Conservation (phyloP, 257 asterid genomes). For the Ballota nigra region DNA sequence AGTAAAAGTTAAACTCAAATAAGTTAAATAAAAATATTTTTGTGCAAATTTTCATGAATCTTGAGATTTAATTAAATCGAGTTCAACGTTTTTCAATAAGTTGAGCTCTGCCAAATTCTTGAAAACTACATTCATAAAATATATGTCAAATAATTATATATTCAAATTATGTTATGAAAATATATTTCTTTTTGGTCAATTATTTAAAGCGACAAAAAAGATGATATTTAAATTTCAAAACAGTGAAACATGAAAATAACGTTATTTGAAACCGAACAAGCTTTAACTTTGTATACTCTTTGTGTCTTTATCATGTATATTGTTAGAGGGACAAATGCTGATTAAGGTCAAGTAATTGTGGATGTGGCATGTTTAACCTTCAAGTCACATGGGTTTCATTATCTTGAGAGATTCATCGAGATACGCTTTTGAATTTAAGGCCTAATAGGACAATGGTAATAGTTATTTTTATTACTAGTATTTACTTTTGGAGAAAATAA, state of each 20-base stretch:
- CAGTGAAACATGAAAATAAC: background rate
- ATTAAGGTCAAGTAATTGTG: conserved; percentile 13
- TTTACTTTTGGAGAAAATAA: background rate
- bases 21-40: too few species aligned
- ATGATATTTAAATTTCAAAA: background rate
- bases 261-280: background rate
- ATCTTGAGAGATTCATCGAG: conserved; percentile 10
- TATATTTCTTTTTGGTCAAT: background rate
- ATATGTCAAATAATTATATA: too few species aligned
- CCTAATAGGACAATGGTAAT: background rate
- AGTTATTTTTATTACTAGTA: background rate
- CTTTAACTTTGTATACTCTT: background rate
- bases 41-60: too few species aligned
- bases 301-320: background rate
- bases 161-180: too few species aligned
- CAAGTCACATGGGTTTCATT: conserved; percentile 34
- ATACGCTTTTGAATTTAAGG: background rate
- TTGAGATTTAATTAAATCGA: too few species aligned
- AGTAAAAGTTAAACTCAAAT: too few species aligned
- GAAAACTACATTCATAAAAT: too few species aligned
- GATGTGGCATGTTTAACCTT: background rate
- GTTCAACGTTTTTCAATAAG: too few species aligned
- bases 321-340: background rate
- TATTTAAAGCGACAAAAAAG: background rate
- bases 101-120: too few species aligned